Evolutionary conservation across 805 yeast species (phyloP).

Genomic region (Pichia exigua): DNA sequence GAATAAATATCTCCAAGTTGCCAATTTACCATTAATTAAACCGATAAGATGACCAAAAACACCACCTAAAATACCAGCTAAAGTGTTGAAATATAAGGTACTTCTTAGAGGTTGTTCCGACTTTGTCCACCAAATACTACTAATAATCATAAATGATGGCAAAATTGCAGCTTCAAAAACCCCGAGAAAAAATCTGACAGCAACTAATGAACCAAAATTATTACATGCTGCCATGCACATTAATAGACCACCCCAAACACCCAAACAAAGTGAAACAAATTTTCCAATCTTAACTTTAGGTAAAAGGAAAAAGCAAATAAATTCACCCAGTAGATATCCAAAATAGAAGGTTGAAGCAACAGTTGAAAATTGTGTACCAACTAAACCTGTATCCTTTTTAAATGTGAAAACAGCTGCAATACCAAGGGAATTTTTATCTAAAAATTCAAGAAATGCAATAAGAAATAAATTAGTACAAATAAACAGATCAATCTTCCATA

Average conservation of each 20-base stretch:
- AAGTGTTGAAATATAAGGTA: constrained; percentile 31
- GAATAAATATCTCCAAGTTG: constrained; percentile 56
- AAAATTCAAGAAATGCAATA: constrained; percentile 2
- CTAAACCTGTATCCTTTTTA: constrained; percentile 29
- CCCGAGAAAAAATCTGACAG: constrained; percentile 30
- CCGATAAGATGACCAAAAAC: constrained; percentile 41
- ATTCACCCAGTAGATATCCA: constrained; percentile 33
- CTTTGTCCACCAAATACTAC: constrained; percentile 26
- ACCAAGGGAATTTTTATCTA: constrained; percentile 24
- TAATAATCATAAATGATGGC: constrained; percentile 26
- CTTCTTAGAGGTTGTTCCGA: constrained; percentile 33
- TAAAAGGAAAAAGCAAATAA: constrained; percentile 12
- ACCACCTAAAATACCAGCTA: constrained; percentile 28
- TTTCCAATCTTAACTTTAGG: constrained; percentile 44
- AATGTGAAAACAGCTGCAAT: constrained; percentile 26
- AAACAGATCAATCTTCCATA: constrained; percentile 3
- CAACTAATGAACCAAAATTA: constrained; percentile 26
- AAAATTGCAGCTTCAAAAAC: constrained; percentile 30
- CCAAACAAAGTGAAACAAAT: constrained; percentile 23
- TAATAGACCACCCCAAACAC: constrained; percentile 31
- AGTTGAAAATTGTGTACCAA: constrained; percentile 35
- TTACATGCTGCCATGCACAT: constrained; percentile 29
- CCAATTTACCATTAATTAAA: constrained; percentile 33
- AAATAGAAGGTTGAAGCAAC: constrained; percentile 36
- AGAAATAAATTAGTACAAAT: constrained; percentile 3